Conservation (phyloP, 2,329 filamentous ascomycete species). For the Amesomyces nigricolor region DNA sequence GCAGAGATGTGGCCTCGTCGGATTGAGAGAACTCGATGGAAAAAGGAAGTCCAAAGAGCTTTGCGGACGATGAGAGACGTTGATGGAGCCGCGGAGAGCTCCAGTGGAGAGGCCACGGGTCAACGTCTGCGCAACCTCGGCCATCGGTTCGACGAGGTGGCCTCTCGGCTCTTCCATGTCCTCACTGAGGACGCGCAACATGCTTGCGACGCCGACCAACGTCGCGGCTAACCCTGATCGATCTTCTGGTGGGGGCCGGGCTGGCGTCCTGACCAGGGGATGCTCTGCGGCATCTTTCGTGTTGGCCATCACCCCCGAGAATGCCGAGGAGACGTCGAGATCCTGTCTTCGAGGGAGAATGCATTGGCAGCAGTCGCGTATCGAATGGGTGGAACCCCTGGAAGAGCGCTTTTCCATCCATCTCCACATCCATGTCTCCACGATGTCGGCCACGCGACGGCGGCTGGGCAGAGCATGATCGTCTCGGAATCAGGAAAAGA, state of each 20-base stretch:
- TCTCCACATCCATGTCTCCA: background rate
- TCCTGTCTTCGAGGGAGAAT: too few relatives aligned
- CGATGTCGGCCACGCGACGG: background rate
- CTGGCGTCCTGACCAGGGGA: background rate
- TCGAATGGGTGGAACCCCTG: background rate
- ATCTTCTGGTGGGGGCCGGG: background rate
- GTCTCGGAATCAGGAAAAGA: too few relatives aligned
- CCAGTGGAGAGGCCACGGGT: slow-evolving; percentile 9
- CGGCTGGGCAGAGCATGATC: background rate
- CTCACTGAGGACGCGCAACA: slow-evolving; percentile 13
- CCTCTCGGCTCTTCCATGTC: background rate
- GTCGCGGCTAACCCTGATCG: background rate
- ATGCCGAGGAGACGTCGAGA: background rate
- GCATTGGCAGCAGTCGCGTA: background rate
- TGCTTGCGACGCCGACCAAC: slow-evolving; percentile 9
- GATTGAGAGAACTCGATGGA: background rate
- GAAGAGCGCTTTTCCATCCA: background rate
- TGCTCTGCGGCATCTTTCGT: background rate
- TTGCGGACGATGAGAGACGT: background rate
- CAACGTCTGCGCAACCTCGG: background rate
- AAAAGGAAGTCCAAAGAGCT: background rate
- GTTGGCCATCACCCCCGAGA: background rate
- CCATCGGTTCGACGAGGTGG: background rate
- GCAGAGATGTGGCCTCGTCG: slow-evolving; percentile 6
- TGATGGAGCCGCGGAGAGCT: background rate